Percentiles rank a stretch among this genome's conserved stretches.
Evolutionary conservation across 108 stramenopile species (phyloP).

Genomic region (Hondaea fermentalgiana): DNA sequence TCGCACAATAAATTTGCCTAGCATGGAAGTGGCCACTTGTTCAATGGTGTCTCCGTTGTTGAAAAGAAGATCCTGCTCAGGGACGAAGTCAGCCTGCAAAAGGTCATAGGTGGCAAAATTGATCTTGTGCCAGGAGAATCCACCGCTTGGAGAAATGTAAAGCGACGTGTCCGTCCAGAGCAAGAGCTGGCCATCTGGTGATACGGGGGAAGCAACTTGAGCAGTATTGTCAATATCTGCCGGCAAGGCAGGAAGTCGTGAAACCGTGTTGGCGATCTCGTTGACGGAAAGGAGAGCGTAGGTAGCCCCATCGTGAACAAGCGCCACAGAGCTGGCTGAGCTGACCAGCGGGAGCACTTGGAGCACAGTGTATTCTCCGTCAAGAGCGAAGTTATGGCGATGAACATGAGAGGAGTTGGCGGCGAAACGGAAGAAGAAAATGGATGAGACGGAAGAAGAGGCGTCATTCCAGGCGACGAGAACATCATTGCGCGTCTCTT

Average conservation of each 20-base stretch:
- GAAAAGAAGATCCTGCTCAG: background rate
- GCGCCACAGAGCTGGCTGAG: background rate
- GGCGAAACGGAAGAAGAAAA: background rate
- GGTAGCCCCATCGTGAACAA: background rate
- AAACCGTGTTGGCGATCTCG: background rate
- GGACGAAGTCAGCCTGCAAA: background rate
- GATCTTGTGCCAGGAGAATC: background rate
- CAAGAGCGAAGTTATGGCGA: background rate
- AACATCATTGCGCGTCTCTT: background rate
- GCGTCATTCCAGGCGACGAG: background rate
- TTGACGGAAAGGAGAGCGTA: background rate
- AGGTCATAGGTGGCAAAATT: background rate
- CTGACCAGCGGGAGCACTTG: constrained; percentile 5
- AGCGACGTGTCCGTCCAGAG: background rate
- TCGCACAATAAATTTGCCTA: background rate
- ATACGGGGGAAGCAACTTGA: background rate
- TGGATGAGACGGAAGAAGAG: too few species aligned
- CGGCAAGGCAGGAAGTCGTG: background rate
- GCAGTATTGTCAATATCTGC: background rate
- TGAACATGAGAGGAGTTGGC: background rate
- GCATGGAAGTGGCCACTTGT: background rate
- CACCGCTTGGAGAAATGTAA: background rate
- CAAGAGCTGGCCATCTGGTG: background rate
- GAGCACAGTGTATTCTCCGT: background rate
- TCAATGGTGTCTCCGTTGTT: background rate